Conservation (phyloP, 495 filamentous ascomycete species). For the Aspergillus saccharolyticus region DNA sequence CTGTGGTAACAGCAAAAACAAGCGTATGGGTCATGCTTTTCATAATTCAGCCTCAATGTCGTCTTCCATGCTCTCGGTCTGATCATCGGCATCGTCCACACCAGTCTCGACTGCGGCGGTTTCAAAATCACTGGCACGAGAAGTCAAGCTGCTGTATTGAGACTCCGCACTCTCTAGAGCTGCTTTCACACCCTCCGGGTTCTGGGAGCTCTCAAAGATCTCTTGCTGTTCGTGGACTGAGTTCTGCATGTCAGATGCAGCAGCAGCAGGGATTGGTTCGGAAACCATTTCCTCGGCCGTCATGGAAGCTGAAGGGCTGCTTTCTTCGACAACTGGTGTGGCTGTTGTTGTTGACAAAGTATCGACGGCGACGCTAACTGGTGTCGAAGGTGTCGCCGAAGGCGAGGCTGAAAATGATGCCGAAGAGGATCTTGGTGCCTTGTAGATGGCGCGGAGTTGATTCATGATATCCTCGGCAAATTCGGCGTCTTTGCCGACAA, state of each 20-base stretch:
- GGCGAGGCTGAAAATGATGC: conserved; percentile 23
- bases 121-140: conserved; percentile 32
- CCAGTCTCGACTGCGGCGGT: conserved; percentile 34
- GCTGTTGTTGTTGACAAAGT: background rate
- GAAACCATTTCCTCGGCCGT: background rate
- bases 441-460: conserved; percentile 61
- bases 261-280: background rate
- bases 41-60: conserved; percentile 1
- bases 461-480: conserved; percentile 78
- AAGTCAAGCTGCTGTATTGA: conserved; percentile 39
- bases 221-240: background rate
- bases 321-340: background rate
- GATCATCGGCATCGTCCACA: conserved; percentile 34
- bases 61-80: conserved; percentile 37
- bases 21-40: background rate
- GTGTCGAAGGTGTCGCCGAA: background rate
- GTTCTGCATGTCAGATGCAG: background rate
- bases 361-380: background rate
- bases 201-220: background rate
- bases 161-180: conserved; percentile 35
- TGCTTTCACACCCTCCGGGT: background rate
- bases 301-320: background rate
- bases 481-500: conserved; percentile 71
- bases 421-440: conserved; percentile 50
- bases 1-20: background rate